Percentiles rank a stretch among this genome's conserved stretches.
Conservation (phyloP, 1,284 basidiomycete genomes). For the Abortiporus biennis region DNA sequence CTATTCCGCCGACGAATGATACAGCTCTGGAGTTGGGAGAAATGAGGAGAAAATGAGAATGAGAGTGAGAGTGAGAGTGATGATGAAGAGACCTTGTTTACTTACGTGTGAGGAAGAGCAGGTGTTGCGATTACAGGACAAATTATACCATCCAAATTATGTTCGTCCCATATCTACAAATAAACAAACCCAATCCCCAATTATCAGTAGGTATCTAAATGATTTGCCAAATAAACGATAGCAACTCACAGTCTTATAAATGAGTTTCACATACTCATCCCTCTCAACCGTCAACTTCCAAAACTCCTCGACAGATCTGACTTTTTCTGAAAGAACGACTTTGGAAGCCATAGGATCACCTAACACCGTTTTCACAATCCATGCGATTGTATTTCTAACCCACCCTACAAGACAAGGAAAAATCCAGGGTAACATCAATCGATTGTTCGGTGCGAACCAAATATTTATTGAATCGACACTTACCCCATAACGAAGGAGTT, state of each 20-base stretch:
- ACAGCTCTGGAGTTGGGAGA: too few species aligned
- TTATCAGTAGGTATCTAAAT: neutral
- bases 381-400: conserved; percentile 41
- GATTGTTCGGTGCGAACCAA: neutral
- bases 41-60: too few species aligned
- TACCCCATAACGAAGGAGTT: conserved; percentile 57
- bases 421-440: too few species aligned
- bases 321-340: conserved; percentile 43
- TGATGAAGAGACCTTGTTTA: too few species aligned
- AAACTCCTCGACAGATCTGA: conserved; percentile 55
- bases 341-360: conserved; percentile 51
- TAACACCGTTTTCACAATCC: conserved; percentile 42
- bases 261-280: conserved; percentile 44
- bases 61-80: too few species aligned
- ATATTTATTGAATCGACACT: too few species aligned
- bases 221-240: neutral
- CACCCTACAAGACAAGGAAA: conserved; percentile 32
- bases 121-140: conserved; percentile 72
- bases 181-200: neutral
- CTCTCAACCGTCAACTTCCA: conserved; percentile 41
- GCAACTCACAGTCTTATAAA: conserved; percentile 48
- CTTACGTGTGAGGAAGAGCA: conserved; percentile 65
- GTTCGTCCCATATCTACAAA: conserved; percentile 62
- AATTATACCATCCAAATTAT: conserved; percentile 71
- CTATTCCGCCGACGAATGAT: too few species aligned